Base-by-base conservation (phyloP, 2,329 filamentous ascomycete species). In the Pyricularia sp. region DNA sequence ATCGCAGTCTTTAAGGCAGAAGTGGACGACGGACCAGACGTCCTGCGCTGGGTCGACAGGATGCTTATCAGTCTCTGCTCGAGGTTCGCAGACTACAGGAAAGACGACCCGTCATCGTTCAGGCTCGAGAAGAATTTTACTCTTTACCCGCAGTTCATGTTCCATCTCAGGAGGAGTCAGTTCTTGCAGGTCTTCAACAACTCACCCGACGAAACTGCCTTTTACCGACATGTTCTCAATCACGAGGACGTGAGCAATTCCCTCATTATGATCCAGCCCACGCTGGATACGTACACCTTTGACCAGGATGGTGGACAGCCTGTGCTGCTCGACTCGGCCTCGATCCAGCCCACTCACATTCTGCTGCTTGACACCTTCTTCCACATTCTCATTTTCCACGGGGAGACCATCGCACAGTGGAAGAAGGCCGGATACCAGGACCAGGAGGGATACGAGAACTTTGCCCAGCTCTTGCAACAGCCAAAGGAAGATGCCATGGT, bases 111-210 rank as follows among this genome's bases (percentile, higher is more conserved):
- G 17, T 96, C 94, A 5, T 98, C 94, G 0, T 99, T 99, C 88
- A 88, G 93, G 50, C 81, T 97, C 71, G 95, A 99, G 80, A 97
- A 97, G 88, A 99, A 99, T 83, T 99, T 99, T 77, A 98, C 94
- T 0, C 86, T 99, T 20, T 99, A 99, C 77, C 95, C 95, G 30
- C 95, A 99, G 78, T 99, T 99, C 82, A 99, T 99, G 95, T 99
- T 99, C 85, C 95, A 99, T 79, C 86, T 99, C 71, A 91, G 95
- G 74, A 89, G 95, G 79, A 97, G 93, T 80, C 95, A 98, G 79
- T 99, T 99, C 84, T 81, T 99, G 72, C 95, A 99, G 77, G 94
- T 99, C 69, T 99, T 99, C 87, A 99, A 99, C 84, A 99, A 98
- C 80, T 98, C 94, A 0, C 95, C 95, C 9, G 95, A 99, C 75